Conservation (phyloP, 805 yeast genomes). For the Metschnikowia shivogae region DNA sequence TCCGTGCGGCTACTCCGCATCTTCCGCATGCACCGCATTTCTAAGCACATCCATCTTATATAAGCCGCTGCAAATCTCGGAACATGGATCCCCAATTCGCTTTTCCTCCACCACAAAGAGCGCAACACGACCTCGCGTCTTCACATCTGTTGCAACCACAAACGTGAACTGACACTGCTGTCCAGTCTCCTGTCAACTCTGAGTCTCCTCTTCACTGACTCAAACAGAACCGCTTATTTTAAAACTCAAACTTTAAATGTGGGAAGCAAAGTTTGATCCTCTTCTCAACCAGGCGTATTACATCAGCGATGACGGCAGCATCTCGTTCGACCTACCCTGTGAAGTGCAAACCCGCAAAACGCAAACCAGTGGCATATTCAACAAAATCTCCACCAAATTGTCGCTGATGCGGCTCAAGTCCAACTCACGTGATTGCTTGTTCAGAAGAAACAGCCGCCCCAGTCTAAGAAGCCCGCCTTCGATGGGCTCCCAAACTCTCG, state of each 20-base stretch:
- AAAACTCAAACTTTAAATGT: slow-evolving; percentile 1
- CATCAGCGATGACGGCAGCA: slow-evolving; percentile 12
- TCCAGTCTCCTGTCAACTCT: neutral
- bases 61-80: neutral
- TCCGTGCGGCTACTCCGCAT: slow-evolving; percentile 1
- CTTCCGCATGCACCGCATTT: neutral
- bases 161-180: no score
- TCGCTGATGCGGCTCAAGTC: slow-evolving; percentile 11
- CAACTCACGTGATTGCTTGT: neutral
- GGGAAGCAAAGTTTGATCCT: slow-evolving; percentile 16
- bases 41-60: neutral
- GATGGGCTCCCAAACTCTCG: neutral
- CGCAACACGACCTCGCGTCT: neutral
- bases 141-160: no score
- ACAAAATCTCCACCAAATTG: slow-evolving; percentile 12
- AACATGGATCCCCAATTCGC: no score
- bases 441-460: neutral
- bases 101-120: neutral
- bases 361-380: slow-evolving; percentile 6
- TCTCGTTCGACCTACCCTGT: slow-evolving; percentile 18
- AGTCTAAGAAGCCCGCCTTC: neutral
- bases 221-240: no score
- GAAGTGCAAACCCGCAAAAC: slow-evolving; percentile 14
- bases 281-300: slow-evolving; percentile 16
- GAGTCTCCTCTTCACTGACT: neutral